Evolutionary conservation across 2,329 filamentous ascomycete species (phyloP), one percentile per base, ranked within the genome.

Genomic region (Phoma herbarum): DNA sequence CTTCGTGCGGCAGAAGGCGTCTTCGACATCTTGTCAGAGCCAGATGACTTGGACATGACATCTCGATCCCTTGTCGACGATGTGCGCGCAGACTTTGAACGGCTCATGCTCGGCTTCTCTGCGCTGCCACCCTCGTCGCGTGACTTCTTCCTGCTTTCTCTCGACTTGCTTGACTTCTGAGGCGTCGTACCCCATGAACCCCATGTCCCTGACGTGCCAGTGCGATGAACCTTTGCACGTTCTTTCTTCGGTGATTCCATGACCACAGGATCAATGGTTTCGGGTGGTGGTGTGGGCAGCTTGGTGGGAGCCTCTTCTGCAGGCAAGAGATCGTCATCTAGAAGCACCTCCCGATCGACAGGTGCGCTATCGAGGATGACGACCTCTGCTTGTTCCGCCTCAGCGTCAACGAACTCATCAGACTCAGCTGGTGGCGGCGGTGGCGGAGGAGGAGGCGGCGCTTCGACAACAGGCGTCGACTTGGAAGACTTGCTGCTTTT

Each of bases 201-300:
- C 92, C 92, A 95, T 28, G 90, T 94, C 22, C 75, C 82, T n/a
- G 78, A 78, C 33, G 83, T 83, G 58, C 85, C 84, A 35, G 90
- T 88, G 57, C 91, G 90, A 66, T 87, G 90, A 63, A 93, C 86
- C 71, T 89, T 92, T 26, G 90, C 81, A 14, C 92, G 89, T 63
- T 96, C 91, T 74, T 90, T 96, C 78, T 87, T 86, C 60, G 68
- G 67, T 12, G 83, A 79, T 49, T 88, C 86, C 16, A 85, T 72
- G 12, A 53, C 41, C 45, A 76, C 75, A 28, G 66, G 68, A 47
- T 72, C 73, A 44, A 64, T 70, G 54, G 65, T 66, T 52, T 85
- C 83, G 10, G 81, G 80, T 8, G 69, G 71, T 47, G 84, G 83
- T 25, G 83, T 84, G 10, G 82, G 82, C 31, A 80, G 78, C 55